These are phyloP conservation scores for Saposhnikovia divaricata DNA, from an alignment of 129 eudicot species.

Conservation along the genomic window DNA sequence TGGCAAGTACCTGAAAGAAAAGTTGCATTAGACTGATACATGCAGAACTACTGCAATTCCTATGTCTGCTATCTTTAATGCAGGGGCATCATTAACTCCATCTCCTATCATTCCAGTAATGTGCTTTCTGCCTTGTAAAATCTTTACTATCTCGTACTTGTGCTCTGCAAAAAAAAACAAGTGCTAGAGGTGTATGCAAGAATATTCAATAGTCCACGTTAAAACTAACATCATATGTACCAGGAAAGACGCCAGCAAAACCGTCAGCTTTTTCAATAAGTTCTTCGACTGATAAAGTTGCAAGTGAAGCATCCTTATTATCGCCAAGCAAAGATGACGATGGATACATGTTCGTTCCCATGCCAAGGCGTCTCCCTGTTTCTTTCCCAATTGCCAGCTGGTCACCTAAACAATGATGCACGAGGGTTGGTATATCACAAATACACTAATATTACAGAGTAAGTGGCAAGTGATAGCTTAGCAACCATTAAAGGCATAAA, in stretches of 20 bases:
- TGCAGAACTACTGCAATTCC: slow-evolving; percentile 54
- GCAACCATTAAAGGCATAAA: not conserved
- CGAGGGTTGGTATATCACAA: not conserved
- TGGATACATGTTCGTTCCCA: slow-evolving; percentile 90
- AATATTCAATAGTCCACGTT: not conserved
- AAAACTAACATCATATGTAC: slow-evolving; percentile 16
- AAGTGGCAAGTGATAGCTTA: not conserved
- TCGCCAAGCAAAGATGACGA: slow-evolving; percentile 73
- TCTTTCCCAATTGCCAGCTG: slow-evolving; percentile 91
- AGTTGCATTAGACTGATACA: not conserved
- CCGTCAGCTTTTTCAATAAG: slow-evolving; percentile 88
- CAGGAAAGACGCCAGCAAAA: slow-evolving; percentile 88
- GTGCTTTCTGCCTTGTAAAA: too few species aligned
- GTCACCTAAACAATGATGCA: slow-evolving; percentile 31
- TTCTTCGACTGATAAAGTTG: slow-evolving; percentile 69
- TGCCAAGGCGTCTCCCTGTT: slow-evolving; percentile 84
- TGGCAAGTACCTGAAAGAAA: slow-evolving; percentile 37
- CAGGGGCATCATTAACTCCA: slow-evolving; percentile 91
- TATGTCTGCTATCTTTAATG: slow-evolving; percentile 75
- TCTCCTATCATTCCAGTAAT: slow-evolving; percentile 84
- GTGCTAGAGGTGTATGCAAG: too few species aligned
- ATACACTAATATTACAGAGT: not conserved
- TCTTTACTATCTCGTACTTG: too few species aligned
- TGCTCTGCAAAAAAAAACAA: too few species aligned
- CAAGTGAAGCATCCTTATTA: slow-evolving; percentile 71